Percentiles rank a stretch among this genome's conserved stretches.
These are phyloP conservation scores for Ceratocystis eucalypticola DNA, from an alignment of 2,329 filamentous ascomycete genomes.

Conservation along the genomic window DNA sequence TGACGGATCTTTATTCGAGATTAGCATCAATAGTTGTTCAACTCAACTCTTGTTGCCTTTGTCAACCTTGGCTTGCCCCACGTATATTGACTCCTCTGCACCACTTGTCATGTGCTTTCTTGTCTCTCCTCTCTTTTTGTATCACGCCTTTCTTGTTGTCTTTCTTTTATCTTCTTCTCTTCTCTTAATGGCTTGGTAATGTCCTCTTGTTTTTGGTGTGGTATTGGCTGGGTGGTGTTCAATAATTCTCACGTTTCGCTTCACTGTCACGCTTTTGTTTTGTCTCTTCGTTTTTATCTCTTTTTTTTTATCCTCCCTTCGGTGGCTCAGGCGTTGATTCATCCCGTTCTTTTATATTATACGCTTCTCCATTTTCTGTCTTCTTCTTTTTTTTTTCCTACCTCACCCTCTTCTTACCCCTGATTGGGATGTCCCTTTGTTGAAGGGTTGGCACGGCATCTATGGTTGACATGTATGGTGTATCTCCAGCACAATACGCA, in stretches of 20 bases:
- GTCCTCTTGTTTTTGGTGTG: constrained; percentile 10
- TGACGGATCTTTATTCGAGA: neutral
- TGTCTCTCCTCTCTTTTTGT: constrained; percentile 32
- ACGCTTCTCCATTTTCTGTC: constrained; percentile 18
- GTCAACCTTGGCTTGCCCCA: neutral
- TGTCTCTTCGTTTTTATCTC: constrained; percentile 4
- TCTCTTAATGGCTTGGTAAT: constrained; percentile 14
- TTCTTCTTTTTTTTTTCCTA: neutral
- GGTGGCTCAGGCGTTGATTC: constrained; percentile 18
- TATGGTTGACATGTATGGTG: neutral
- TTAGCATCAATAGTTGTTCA: neutral
- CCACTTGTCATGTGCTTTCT: constrained; percentile 21
- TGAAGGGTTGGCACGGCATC: neutral
- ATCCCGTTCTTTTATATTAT: constrained; percentile 20
- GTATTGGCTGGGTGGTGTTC: neutral
- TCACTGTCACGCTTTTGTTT: constrained; percentile 7
- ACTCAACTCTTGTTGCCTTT: neutral
- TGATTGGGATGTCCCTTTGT: neutral
- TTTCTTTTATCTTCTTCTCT: constrained; percentile 1
- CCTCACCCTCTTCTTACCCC: neutral
- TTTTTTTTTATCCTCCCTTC: constrained; percentile 6
- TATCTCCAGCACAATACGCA: neutral
- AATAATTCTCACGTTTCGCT: constrained; percentile 12
- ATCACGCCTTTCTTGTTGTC: constrained; percentile 25
- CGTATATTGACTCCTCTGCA: constrained; percentile 1